Evolutionary conservation across 1,284 basidiomycete genomes (phyloP).

Genomic region (Puccinia hordei): DNA sequence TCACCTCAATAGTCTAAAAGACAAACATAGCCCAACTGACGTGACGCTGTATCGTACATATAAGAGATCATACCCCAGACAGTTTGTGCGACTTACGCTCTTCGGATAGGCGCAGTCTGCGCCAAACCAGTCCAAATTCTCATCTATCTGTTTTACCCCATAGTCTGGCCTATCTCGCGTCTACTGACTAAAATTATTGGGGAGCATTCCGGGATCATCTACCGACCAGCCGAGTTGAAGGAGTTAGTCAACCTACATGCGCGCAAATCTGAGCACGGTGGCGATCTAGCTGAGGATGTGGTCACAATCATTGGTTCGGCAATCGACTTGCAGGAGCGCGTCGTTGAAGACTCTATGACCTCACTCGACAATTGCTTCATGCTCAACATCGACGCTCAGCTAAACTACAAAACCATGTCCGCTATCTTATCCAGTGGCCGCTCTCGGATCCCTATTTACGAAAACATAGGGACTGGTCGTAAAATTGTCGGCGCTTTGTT

Average conservation of each 20-base stretch:
- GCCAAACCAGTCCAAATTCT: slow-evolving; percentile 58
- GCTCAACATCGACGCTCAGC: slow-evolving; percentile 72
- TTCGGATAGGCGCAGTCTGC: slow-evolving; percentile 59
- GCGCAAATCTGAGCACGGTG: slow-evolving; percentile 65
- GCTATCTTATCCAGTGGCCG: slow-evolving; percentile 76
- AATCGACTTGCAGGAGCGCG: slow-evolving; percentile 69
- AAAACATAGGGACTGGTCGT: slow-evolving; percentile 53
- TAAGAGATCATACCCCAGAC: slow-evolving; percentile 84
- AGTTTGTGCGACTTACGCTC: slow-evolving; percentile 60
- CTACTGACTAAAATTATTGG: slow-evolving; percentile 59
- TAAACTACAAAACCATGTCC: slow-evolving; percentile 76
- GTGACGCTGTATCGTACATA: slow-evolving; percentile 69
- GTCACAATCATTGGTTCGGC: slow-evolving; percentile 76
- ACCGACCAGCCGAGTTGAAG: slow-evolving; percentile 66
- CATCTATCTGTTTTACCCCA: slow-evolving; percentile 58
- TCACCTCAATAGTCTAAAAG: not conserved
- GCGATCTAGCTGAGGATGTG: slow-evolving; percentile 72
- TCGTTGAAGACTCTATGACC: slow-evolving; percentile 76
- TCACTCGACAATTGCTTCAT: slow-evolving; percentile 72
- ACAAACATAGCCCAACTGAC: not conserved
- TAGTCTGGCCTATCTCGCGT: slow-evolving; percentile 59
- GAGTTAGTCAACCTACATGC: slow-evolving; percentile 73
- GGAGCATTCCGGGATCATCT: slow-evolving; percentile 64
- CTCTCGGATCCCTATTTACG: slow-evolving; percentile 65
- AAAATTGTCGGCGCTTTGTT: slow-evolving; percentile 38